Evolutionary conservation across 306 rosid genomes (phyloP).

Genomic region (Parietaria judaica): DNA sequence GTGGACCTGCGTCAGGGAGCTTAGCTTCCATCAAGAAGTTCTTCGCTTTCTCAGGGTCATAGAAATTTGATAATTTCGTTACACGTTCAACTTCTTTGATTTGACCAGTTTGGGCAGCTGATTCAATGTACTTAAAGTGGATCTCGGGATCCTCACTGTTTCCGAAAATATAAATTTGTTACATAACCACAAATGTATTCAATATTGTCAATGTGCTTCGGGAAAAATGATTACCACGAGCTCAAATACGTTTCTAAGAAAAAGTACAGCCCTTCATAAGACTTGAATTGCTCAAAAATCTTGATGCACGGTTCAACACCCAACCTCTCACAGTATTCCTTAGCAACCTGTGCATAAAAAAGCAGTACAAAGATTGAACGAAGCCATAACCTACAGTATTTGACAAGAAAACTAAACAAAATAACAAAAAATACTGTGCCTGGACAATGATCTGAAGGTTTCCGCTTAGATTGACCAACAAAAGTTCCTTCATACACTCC

Average conservation of each 20-base stretch:
- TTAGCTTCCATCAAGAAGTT: constrained; percentile 96
- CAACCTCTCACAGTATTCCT: constrained; percentile 96
- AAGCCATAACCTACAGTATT: constrained; percentile 12
- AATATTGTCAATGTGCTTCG: constrained; percentile 6
- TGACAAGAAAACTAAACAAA: constrained; percentile 4
- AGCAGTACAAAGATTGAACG: constrained; percentile 17
- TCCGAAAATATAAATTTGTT: constrained; percentile 5
- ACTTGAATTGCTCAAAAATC: constrained; percentile 94
- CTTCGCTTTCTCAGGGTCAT: constrained; percentile 92
- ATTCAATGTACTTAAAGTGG: constrained; percentile 97
- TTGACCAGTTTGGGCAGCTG: constrained; percentile 98
- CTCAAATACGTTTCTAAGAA: constrained; percentile 95
- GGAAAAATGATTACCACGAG: constrained; percentile 59
- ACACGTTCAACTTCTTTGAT: constrained; percentile 99
- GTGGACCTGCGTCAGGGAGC: constrained; percentile 97
- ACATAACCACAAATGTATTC: background rate
- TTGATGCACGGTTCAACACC: constrained; percentile 93
- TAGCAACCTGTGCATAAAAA: constrained; percentile 61
- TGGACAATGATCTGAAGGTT: constrained; percentile 98
- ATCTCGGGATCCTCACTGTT: constrained; percentile 99
- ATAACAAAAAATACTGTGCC: constrained; percentile 29
- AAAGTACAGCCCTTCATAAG: constrained; percentile 94
- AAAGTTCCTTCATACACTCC: constrained; percentile 98
- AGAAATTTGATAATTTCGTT: constrained; percentile 93
- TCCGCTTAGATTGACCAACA: constrained; percentile 92